These are phyloP conservation scores for Sporisorium exsertum DNA, from an alignment of 1,284 basidiomycete genomes.

Conservation along the genomic window DNA sequence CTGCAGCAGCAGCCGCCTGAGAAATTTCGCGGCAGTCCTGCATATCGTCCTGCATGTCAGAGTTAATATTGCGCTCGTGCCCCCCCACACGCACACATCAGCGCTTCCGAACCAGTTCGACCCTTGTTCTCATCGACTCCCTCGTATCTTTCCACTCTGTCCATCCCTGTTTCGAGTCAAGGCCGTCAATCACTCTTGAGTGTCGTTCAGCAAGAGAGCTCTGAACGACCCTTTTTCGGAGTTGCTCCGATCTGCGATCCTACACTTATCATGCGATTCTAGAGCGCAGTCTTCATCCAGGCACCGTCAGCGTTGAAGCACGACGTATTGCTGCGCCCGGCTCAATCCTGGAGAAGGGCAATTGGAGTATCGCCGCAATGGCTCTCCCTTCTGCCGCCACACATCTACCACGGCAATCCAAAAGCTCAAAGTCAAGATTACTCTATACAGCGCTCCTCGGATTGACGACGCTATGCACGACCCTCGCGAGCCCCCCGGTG, in stretches of 20 bases:
- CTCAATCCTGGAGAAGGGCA: neutral
- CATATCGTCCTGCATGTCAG: no score
- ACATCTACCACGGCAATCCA: neutral
- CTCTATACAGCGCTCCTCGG: slow-evolving; percentile 13
- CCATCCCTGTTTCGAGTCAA: neutral
- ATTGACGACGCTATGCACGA: slow-evolving; percentile 8
- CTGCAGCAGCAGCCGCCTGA: no score
- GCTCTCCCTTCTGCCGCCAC: neutral
- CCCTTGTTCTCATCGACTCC: neutral
- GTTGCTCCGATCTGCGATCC: neutral
- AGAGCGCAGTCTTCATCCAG: neutral
- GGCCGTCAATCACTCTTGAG: neutral
- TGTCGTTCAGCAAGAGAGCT: neutral
- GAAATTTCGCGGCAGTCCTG: slow-evolving; percentile 10
- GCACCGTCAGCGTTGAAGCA: neutral
- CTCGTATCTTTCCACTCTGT: neutral
- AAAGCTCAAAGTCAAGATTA: neutral
- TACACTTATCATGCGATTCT: slow-evolving; percentile 2
- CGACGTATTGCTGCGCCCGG: neutral
- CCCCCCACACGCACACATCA: neutral
- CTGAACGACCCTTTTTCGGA: neutral
- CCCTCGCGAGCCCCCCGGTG: slow-evolving; percentile 26
- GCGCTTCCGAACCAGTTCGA: neutral
- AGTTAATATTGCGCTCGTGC: no score
- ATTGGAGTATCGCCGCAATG: neutral